phyloP scores from a whole-genome alignment of 306 rosid species.

The Pyrus communis region DNA sequence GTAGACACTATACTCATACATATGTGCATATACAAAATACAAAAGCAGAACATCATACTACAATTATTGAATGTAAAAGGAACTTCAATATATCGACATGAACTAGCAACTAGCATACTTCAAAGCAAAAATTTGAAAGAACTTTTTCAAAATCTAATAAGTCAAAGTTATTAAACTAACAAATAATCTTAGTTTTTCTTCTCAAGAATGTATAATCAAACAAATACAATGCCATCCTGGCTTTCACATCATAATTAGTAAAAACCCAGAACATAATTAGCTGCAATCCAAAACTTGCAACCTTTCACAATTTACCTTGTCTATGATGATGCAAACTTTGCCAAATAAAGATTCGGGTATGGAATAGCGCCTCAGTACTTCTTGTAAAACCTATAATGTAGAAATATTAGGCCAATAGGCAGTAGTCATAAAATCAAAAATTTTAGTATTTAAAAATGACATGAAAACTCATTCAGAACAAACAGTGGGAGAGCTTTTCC shows the following conservation, averaged over 20 bases:
- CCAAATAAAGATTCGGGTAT: slow-evolving; percentile 70
- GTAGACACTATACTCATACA: not conserved
- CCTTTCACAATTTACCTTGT: slow-evolving; percentile 58
- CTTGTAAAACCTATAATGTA: slow-evolving; percentile 70
- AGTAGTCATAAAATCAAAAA: not conserved
- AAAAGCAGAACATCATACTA: not conserved
- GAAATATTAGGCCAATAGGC: not conserved
- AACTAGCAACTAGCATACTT: not conserved
- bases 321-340: slow-evolving; percentile 90
- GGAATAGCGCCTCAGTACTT: slow-evolving; percentile 60
- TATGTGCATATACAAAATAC: not conserved
- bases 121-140: not conserved
- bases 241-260: not conserved
- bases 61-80: too few species aligned
- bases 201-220: not conserved
- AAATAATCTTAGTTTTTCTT: too few species aligned
- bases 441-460: not conserved
- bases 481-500: not conserved
- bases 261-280: not conserved
- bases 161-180: not conserved
- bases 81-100: too few species aligned
- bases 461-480: not conserved
- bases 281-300: slow-evolving; percentile 9
- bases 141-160: not conserved
- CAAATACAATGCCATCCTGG: not conserved